Conservation (phyloP, 1,139 yeast genomes). For the Kodamaea ohmeri region DNA sequence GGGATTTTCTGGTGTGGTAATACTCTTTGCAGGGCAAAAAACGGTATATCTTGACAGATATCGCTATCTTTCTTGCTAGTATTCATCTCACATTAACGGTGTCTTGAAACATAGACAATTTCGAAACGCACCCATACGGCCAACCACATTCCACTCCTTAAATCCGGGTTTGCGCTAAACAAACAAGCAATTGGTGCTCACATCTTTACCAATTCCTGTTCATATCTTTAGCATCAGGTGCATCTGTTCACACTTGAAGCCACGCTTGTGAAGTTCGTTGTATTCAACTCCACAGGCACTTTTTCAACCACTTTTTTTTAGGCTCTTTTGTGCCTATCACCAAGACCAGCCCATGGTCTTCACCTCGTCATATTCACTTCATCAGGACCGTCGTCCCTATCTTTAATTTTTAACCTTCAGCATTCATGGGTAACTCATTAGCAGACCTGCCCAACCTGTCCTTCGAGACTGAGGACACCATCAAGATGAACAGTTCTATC, state of each 20-base stretch:
- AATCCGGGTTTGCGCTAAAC: background rate
- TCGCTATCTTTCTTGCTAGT: background rate
- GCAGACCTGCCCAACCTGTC: slow-evolving; percentile 22
- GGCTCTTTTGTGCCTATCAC: too few relatives aligned
- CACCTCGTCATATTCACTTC: slow-evolving; percentile 2
- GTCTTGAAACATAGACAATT: background rate
- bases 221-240: too few relatives aligned
- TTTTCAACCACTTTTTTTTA: too few relatives aligned
- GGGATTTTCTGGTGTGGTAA: background rate
- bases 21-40: slow-evolving; percentile 1
- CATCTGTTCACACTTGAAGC: too few relatives aligned
- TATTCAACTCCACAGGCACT: too few relatives aligned
- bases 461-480: slow-evolving; percentile 27
- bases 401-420: background rate
- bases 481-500: slow-evolving; percentile 21
- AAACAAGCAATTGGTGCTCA: too few relatives aligned
- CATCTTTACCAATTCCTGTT: too few relatives aligned
- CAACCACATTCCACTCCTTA: slow-evolving; percentile 2
- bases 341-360: slow-evolving; percentile 1
- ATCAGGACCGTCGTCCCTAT: background rate
- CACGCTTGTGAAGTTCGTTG: too few relatives aligned
- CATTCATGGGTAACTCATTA: slow-evolving; percentile 2
- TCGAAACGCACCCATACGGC: slow-evolving; percentile 1
- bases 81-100: background rate
- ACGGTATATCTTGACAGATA: slow-evolving; percentile 3